Percentiles rank a stretch among this genome's conserved stretches.
These are phyloP conservation scores for Sechiopsis laciniata DNA, from an alignment of 306 rosid genomes.

Conservation along the genomic window DNA sequence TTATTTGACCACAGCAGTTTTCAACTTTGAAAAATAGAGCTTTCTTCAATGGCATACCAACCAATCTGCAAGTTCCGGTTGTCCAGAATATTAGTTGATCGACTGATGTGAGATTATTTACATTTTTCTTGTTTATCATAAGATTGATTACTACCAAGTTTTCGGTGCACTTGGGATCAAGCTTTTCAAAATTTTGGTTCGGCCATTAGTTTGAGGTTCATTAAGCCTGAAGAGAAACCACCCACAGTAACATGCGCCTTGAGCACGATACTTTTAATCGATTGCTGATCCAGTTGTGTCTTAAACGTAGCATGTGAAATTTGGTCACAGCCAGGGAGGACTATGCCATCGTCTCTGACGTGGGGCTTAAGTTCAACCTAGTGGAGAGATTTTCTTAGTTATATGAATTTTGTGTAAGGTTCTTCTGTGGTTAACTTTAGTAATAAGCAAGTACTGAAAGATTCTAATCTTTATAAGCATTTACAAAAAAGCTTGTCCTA, in stretches of 20 bases:
- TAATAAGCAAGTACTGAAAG: background rate
- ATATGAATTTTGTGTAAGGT: background rate
- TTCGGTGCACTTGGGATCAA: constrained; percentile 1
- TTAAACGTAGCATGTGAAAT: constrained; percentile 16
- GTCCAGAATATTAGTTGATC: background rate
- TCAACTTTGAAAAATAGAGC: background rate
- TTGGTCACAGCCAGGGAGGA: background rate
- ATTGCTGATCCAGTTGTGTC: background rate
- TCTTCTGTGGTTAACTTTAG: background rate
- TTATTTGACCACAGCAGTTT: background rate
- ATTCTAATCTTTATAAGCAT: constrained; percentile 7
- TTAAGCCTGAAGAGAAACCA: background rate
- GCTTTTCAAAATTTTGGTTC: background rate
- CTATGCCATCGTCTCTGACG: background rate
- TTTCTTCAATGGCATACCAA: background rate
- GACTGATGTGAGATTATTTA: background rate
- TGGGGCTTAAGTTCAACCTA: background rate
- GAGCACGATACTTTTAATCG: background rate
- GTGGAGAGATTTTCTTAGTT: background rate
- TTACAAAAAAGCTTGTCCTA: background rate
- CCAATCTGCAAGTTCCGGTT: background rate
- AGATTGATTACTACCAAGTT: too few species aligned
- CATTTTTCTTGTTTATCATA: background rate
- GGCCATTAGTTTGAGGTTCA: background rate
- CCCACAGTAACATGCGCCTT: background rate